Percentiles rank a stretch among this genome's conserved stretches.
Evolutionary conservation across 768 basidiomycete species (phyloP).

Genomic region (Collybia sp.): DNA sequence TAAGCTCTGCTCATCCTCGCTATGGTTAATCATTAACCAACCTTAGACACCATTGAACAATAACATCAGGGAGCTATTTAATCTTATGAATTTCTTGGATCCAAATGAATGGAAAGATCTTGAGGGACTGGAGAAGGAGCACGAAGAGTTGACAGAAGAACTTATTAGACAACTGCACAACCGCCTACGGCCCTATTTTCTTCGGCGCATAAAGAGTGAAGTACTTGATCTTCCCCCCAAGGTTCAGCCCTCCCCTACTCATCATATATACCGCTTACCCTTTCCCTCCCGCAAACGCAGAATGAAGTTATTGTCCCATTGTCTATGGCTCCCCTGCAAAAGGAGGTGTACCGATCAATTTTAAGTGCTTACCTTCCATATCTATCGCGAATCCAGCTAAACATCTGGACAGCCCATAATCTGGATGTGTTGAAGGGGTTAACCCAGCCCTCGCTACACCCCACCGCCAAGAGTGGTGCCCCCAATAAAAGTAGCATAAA

Average conservation of each 20-base stretch:
- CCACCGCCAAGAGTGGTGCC: slow-evolving; percentile 23
- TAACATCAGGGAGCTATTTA: slow-evolving; percentile 95
- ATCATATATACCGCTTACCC: not conserved
- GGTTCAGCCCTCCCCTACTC: slow-evolving; percentile 32
- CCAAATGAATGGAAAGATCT: slow-evolving; percentile 73
- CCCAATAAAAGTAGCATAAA: slow-evolving; percentile 62
- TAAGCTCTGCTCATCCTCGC: slow-evolving; percentile 22
- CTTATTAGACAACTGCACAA: slow-evolving; percentile 76
- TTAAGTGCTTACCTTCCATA: slow-evolving; percentile 44
- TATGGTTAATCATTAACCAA: slow-evolving; percentile 7
- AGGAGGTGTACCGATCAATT: slow-evolving; percentile 83
- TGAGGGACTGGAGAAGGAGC: slow-evolving; percentile 65
- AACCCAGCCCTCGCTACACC: slow-evolving; percentile 31
- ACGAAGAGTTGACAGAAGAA: slow-evolving; percentile 76
- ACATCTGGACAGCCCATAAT: slow-evolving; percentile 55
- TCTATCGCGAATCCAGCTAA: no score
- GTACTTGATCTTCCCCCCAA: slow-evolving; percentile 91
- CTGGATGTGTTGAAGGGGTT: slow-evolving; percentile 60
- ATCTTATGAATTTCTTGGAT: slow-evolving; percentile 94
- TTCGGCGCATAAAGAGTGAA: slow-evolving; percentile 91
- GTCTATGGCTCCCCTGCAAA: slow-evolving; percentile 82
- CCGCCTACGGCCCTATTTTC: slow-evolving; percentile 82
- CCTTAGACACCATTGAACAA: slow-evolving; percentile 89
- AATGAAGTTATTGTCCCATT: slow-evolving; percentile 92
- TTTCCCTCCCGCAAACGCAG: slow-evolving; percentile 34